Percentiles rank a stretch among this genome's conserved stretches.
phyloP scores from a whole-genome alignment of 257 asterid genomes.

The Lycium ferocissimum region DNA sequence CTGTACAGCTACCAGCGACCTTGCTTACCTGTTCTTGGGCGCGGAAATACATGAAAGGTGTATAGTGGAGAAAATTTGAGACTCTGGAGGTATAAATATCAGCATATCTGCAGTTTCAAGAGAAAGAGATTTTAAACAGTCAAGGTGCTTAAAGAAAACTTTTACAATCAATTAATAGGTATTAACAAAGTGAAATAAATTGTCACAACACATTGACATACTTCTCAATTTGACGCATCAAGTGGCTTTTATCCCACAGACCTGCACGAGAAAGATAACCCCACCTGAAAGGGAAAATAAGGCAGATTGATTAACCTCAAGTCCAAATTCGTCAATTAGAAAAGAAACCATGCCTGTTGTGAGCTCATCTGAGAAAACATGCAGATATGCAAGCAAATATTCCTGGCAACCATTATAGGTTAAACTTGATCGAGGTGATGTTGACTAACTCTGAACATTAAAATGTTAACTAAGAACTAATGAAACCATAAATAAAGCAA shows the following conservation, averaged over 20 bases:
- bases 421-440: conserved; percentile 15
- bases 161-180: conserved; percentile 3
- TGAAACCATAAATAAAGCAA: background rate
- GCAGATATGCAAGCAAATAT: background rate
- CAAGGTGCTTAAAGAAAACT: background rate
- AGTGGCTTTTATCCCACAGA: conserved; percentile 95
- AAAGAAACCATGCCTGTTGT: background rate
- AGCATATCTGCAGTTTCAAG: conserved; percentile 69
- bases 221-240: conserved; percentile 96
- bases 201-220: conserved; percentile 41
- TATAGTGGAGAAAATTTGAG: conserved; percentile 86
- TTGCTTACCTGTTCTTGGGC: conserved; percentile 83
- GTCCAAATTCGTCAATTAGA: conserved; percentile 31
- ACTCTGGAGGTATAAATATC: conserved; percentile 93
- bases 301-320: conserved; percentile 3
- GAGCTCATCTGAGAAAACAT: conserved; percentile 16
- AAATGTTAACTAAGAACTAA: conserved; percentile 7
- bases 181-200: background rate
- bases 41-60: conserved; percentile 91
- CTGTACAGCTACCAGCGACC: background rate
- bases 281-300: conserved; percentile 66
- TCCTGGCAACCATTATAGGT: background rate
- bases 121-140: background rate
- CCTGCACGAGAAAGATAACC: conserved; percentile 94
- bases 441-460: background rate